Evolutionary conservation across 2,329 filamentous ascomycete species (phyloP), one percentile per base, ranked within the genome.

Genomic region (Magnaporthiopsis rhizophila): DNA sequence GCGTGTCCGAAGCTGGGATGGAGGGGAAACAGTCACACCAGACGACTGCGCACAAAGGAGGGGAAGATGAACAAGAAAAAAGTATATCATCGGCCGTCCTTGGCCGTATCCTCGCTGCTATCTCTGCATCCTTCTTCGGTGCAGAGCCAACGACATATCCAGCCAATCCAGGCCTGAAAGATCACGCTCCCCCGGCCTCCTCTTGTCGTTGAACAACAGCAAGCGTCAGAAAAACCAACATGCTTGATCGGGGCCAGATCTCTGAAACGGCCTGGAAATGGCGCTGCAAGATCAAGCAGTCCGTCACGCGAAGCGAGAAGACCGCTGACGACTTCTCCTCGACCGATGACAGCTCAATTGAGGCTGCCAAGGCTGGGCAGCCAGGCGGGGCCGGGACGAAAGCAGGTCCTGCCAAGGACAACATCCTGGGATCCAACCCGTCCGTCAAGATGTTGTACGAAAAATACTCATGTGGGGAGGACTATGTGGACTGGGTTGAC

Each of bases 371-470:
- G 7, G 62, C 63, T 24, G 34, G 57, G n/a, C 24, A n/a, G 21
- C 56, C 50, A 32, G 30, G 9, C 15, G 59, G 13, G 50, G 4
- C 50, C 26, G 24, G 13, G 15, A 53, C 63, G 5, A 15, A 34
- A 9, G 50, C 32, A 11, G 57, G 26, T 2, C 8, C 59, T 38
- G 58, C 63, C 66, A 68, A 69, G 59, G 68, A 69, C 12, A 34
- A 66, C 32, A 67, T 63, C 6, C 50, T 69, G 34, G 71, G 72
- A 28, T 62, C 65, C 62, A 67, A 64, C 28, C 62, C 66, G 15
- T 65, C 67, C 60, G 70, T 77, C 66, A 78, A 79, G 70, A 77
- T 73, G 2, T 67, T 79, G 13, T 80, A 78, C 69, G 77, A 80
- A 65, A 74, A 74, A 9, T 70, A 69, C 45, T 68, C 71, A 50